Percentiles rank a stretch among this genome's conserved stretches.
Conservation (phyloP, 208 protist species). For the Wallacemonas sp. region DNA sequence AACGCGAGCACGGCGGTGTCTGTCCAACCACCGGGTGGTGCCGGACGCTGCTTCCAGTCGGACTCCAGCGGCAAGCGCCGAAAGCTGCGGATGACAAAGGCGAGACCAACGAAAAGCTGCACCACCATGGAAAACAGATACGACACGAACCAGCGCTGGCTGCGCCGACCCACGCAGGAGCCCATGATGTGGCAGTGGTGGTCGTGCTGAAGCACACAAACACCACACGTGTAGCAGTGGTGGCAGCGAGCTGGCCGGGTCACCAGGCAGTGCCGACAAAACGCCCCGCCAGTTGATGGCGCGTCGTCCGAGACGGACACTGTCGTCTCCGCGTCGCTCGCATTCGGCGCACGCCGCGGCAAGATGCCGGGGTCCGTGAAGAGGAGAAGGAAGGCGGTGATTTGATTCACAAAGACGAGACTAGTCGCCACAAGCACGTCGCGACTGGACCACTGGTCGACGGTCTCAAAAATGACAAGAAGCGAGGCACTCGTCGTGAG, state of each 20-base stretch:
- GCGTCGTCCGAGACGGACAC: neutral
- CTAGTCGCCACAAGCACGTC: neutral
- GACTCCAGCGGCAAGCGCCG: slow-evolving; percentile 26
- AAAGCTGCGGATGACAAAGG: slow-evolving; percentile 33
- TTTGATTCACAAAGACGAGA: neutral
- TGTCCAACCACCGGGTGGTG: slow-evolving; percentile 15
- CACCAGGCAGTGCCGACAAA: slow-evolving; percentile 43
- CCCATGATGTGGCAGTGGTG: slow-evolving; percentile 61
- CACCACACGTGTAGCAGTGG: slow-evolving; percentile 59
- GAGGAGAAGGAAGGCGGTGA: neutral
- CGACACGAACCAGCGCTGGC: slow-evolving; percentile 51
- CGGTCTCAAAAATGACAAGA: slow-evolving; percentile 16
- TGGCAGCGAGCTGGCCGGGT: slow-evolving; percentile 40
- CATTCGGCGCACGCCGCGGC: neutral
- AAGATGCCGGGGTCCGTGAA: slow-evolving; percentile 14
- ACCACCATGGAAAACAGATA: slow-evolving; percentile 40
- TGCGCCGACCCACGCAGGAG: slow-evolving; percentile 46
- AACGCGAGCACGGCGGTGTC: slow-evolving; percentile 17
- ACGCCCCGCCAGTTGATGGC: neutral
- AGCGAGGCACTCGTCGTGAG: slow-evolving; percentile 19
- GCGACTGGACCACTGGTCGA: slow-evolving; percentile 2
- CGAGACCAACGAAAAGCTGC: slow-evolving; percentile 31
- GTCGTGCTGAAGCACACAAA: slow-evolving; percentile 59
- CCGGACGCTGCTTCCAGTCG: slow-evolving; percentile 21
- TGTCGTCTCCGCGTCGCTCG: neutral